Conservation (phyloP, 192 early-diverging fungal species). For the Entomortierella parvispora region DNA sequence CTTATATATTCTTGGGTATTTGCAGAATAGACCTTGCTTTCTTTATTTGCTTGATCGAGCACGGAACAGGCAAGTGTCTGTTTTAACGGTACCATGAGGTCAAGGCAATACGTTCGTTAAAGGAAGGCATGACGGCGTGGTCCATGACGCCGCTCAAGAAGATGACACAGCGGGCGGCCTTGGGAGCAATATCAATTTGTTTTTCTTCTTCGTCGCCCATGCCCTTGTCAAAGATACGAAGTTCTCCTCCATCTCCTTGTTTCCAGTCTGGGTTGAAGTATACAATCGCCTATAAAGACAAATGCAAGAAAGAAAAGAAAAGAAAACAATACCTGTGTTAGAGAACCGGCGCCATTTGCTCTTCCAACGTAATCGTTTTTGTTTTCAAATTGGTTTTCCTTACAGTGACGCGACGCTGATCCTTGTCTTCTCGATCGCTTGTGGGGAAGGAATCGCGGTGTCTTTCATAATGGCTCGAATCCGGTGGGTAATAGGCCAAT, state of each 20-base stretch:
- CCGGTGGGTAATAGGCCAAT: conserved; percentile 57
- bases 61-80: too few relatives aligned
- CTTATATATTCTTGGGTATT: too few relatives aligned
- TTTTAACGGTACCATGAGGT: conserved; percentile 62
- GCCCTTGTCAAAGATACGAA: conserved; percentile 62
- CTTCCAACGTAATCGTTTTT: background rate
- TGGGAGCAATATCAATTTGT: conserved; percentile 47
- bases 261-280: conserved; percentile 65
- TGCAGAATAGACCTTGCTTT: too few relatives aligned
- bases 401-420: conserved; percentile 66
- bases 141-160: conserved; percentile 69
- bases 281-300: conserved; percentile 51
- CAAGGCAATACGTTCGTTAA: conserved; percentile 57
- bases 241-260: conserved; percentile 62
- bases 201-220: conserved; percentile 45
- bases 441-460: conserved; percentile 71
- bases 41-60: too few relatives aligned
- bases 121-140: conserved; percentile 58
- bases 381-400: too few relatives aligned
- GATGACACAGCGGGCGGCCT: conserved; percentile 57
- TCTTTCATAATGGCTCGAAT: conserved; percentile 58
- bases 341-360: background rate
- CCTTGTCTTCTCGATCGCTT: conserved; percentile 55
- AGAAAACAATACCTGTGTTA: background rate
- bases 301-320: background rate